Evolutionary conservation across 139 green algal genomes (phyloP), one percentile per base, ranked within the genome.

Genomic region (Picochlorum costavermella): DNA sequence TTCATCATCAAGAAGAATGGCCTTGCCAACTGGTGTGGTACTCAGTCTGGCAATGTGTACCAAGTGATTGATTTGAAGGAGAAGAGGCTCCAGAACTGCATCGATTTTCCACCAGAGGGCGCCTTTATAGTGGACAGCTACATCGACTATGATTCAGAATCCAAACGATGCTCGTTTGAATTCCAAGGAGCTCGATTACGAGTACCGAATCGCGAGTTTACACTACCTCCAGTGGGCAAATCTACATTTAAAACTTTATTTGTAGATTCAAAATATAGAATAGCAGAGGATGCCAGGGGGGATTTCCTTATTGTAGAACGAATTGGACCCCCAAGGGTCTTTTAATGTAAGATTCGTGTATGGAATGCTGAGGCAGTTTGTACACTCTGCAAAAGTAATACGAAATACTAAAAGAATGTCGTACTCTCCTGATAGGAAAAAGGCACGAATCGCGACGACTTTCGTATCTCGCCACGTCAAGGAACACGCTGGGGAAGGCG

Each of bases 181-280:
- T 95, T 95, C 67, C 75, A 12, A 1, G 44, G 28, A 0, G 88
- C 88, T 1, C 73, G 49, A 51, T 68, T 92, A 13, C 80, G 87
- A 55, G 64, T 87, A 48, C 75, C 79, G 2, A 61, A 68, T 4
- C 33, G 48, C 3, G 31, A 58, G 11, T 58, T 90, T 8, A 40
- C 33, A 1, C 43, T 95, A 14, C 88, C 88, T 4, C 88, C 88
- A 2, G 86, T 89, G 67, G 88, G 88, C 37, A 69, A 92, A 57
- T 87, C 82, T 43, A 93, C 84, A 79, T 88, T 96, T 71, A 86
- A 96, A 61, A 92, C 72, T 5, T 56, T 95, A 3, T 96, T 92
- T 59, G 20, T 90, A 26, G 83, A 91, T 48, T 65, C 73, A 4
- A 56, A 76, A 1, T 65, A 92, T 9, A 68, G 90, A 3, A 72